Base-by-base conservation (phyloP, 192 early-diverging fungal genomes). In the Blastocladiella britannica region DNA sequence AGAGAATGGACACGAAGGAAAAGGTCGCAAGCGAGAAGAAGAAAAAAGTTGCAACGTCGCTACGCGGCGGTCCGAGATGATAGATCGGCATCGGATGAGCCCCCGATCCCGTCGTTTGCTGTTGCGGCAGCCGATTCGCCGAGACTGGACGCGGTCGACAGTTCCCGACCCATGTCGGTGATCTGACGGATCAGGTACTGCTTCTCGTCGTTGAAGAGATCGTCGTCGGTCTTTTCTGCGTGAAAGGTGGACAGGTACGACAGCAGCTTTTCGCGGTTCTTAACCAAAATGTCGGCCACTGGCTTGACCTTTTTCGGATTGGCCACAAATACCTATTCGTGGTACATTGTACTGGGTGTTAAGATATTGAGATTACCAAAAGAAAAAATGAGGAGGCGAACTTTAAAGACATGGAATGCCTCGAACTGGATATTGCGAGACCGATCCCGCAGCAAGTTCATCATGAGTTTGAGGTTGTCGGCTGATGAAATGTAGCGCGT, bases 401-500 rank as follows among this genome's bases (percentile, higher is more conserved):
- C 53, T 80, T 99, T 99, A 75, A 97, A 99, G 27, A 97, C 91
- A 72, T 99, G 95, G 77, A 99, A 99, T 0, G 95, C 95, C 70
- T 99, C 95, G 71, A 94, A 97, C 72, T 97, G 95, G 61, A 99
- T 99, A 65, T 95, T 99, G 63, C 88, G 81, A 67, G 90, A 93
- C 64, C 78, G 85, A 69, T 97, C 91, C 56, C 88, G 78, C 54
- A 99, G 71, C 55, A 93, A 70, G 59, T 87, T 94, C 95, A 99
- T 99, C 80, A 96, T 90, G 62, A 94, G 77, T 71, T 95, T 94
- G 55, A 99, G 71, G 63, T 99, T 97, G 47, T 85, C 88, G 58
- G 87, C 79, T 57, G 77, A 83, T 62, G 77, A 77, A 63, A 99
- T 99, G 69, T 89, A 99, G 55, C 80, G 71, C 28, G 87, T 87